Evolutionary conservation across 2,329 filamentous ascomycete species (phyloP).

Genomic region (Arthrocladium fulminans): DNA sequence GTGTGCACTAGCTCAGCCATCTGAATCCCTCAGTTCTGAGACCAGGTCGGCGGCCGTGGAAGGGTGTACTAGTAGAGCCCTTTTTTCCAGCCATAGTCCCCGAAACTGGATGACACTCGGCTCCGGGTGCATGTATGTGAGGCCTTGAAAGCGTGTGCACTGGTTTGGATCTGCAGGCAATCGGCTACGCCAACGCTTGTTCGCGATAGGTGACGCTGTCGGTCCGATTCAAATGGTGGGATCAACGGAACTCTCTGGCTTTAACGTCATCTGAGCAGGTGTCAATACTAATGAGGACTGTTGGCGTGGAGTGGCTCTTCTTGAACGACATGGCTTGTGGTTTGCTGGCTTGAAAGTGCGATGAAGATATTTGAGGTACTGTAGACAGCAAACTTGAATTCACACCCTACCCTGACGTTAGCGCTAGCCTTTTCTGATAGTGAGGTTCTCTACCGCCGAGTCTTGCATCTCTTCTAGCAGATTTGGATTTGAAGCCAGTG

Average conservation of each 20-base stretch:
- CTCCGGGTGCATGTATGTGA: constrained; percentile 11
- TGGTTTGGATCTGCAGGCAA: no score
- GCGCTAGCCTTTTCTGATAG: not conserved
- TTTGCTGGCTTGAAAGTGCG: not conserved
- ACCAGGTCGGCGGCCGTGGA: not conserved
- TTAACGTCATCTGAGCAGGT: not conserved
- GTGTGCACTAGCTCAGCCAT: no score
- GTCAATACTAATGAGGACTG: not conserved
- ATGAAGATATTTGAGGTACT: constrained; percentile 13
- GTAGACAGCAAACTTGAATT: constrained; percentile 14
- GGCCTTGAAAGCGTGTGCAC: constrained; percentile 23
- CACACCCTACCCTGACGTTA: constrained; percentile 12
- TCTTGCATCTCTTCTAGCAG: constrained; percentile 9
- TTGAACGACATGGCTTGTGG: not conserved
- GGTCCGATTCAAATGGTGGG: no score
- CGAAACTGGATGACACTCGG: constrained; percentile 22
- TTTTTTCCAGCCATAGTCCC: constrained; percentile 25
- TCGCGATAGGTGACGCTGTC: no score
- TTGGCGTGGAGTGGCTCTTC: constrained; percentile 2
- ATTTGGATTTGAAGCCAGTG: constrained; percentile 13
- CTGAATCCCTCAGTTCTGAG: not conserved
- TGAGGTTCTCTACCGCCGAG: constrained; percentile 12
- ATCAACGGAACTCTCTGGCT: constrained; percentile 4
- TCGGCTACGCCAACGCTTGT: not conserved
- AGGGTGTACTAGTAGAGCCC: constrained; percentile 12